Base-by-base conservation (phyloP, 1,284 basidiomycete species). In the Tilletia caries region DNA sequence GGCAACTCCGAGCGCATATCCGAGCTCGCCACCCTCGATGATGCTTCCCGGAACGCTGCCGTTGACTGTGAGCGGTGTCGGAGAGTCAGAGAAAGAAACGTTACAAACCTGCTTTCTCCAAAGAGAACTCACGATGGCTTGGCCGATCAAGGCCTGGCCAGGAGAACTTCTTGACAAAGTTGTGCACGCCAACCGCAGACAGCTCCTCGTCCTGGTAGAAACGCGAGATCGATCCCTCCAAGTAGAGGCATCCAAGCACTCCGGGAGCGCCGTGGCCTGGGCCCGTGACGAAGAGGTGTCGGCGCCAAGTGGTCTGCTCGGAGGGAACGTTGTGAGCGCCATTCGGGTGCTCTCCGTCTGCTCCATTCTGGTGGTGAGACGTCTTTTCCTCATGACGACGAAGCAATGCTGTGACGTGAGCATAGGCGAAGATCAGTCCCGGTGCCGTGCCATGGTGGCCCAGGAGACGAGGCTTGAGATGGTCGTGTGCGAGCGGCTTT, bases 1-100 rank as follows among this genome's bases (percentile, higher is more conserved):
- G 0, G 92, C 88, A 12, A 92, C 92, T 43, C 89, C 87, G 50
- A 95, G 88, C 0, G 92, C 91, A 76, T 82, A 82, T 25, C 80
- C 70, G 6, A 72, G 70, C 58, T 74, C 68, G 46, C 92, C 87
- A 68, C 93, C 93, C 84, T 95, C 93, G 77, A 95, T 93, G 73
- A 95, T 93, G 2, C 89, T 86, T 6, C 93, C 92, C 25, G 92
- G 92, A 0, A 91, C 92, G 83, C 91, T 88, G 0, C 91, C 90
- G 70, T 91, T 91, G 77, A 91, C 76, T 50, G 48, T 41, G 10
- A 41, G 37, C 37, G 37, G 15, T 41, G 37, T 41, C 37, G 10
- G 37, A 41, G 37, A 41, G 37, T 41, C 1, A 41, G 76, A 44
- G 33, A 20, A 41, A 23, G 20, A 27, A 32, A 41, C 10, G 20